Evolutionary conservation across 2,329 filamentous ascomycete species (phyloP), one percentile per base, ranked within the genome.

Genomic region (Neofusicoccum ribis): DNA sequence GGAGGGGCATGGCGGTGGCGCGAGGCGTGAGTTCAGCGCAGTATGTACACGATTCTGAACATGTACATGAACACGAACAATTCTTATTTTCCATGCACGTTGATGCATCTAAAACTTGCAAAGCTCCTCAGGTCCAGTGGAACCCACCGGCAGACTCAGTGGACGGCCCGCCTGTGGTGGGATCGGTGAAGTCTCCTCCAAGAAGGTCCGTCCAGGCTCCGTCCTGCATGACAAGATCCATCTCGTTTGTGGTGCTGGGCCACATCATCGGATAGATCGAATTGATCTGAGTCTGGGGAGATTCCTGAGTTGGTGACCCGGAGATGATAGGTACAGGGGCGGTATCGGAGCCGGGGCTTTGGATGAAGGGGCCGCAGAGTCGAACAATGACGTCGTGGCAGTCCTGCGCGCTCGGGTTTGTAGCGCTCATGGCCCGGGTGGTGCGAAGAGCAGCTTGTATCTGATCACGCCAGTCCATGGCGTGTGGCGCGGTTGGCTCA

Each of bases 391-490:
- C 76, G 44, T 78, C 73, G 44, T 79, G 74, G 62, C 79, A 82
- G n/a, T 80, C 74, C 14, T 72, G 71, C 1, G 78, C 79, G 50
- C 79, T 80, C 5, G 77, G 73, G 46, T 82, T 83, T 39, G 78
- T 69, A 0, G 71, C 67, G 3, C 72, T 70, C 62, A 83, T 75
- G 8, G 76, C 73, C 7, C 74, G 71, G 36, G 81, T 76, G 1
- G 77, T 76, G 1, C 72, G 69, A 5, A 82, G 69, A 0, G 79
- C 77, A 2, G 70, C 73, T 3, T 68, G 70, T 44, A 83, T 77
- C 65, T 83, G 81, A 1, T 71, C 67, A 8, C 78, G 74, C 81
- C 81, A 83, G 63, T 76, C 75, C 1, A 70, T 46, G 7, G 79
- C 78, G 9, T 75, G 68, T 2, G 72, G 64, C 1, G 79, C 77